phyloP scores from a whole-genome alignment of 371 early-diverging fungal species.

The Haplosporangium sp. region DNA sequence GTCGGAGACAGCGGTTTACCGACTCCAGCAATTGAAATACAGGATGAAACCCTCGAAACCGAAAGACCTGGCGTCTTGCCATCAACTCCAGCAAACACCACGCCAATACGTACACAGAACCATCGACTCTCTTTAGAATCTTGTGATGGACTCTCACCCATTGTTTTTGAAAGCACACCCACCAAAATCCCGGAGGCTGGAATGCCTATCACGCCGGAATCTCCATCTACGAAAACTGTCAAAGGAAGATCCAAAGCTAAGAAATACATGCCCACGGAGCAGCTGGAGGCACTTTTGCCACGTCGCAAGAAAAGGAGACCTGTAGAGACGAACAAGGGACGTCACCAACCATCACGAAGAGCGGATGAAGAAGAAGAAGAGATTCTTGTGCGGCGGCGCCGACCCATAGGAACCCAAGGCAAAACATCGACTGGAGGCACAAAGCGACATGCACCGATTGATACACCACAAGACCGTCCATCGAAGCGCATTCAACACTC shows the following conservation, averaged over 20 bases:
- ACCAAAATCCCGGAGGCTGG: slow-evolving; percentile 43
- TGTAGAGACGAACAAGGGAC: neutral
- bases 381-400: slow-evolving; percentile 2
- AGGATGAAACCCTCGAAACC: too few species aligned
- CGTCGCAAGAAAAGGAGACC: slow-evolving; percentile 3
- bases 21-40: neutral
- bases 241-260: slow-evolving; percentile 1
- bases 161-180: slow-evolving; percentile 19
- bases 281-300: slow-evolving; percentile 31
- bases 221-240: neutral
- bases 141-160: slow-evolving; percentile 14
- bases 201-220: slow-evolving; percentile 23
- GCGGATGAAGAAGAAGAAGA: slow-evolving; percentile 9
- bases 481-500: neutral
- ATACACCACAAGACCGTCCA: neutral
- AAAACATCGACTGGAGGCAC: neutral
- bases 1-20: neutral
- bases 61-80: neutral
- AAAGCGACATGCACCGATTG: slow-evolving; percentile 7
- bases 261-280: slow-evolving; percentile 22
- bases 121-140: neutral
- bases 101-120: neutral
- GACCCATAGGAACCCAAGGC: neutral
- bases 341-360: too few species aligned
- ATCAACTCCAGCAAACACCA: slow-evolving; percentile 13